Evolutionary conservation across 106 monocot species (phyloP), one percentile per base, ranked within the genome.

Genomic region (Amphibolis antarctica): DNA sequence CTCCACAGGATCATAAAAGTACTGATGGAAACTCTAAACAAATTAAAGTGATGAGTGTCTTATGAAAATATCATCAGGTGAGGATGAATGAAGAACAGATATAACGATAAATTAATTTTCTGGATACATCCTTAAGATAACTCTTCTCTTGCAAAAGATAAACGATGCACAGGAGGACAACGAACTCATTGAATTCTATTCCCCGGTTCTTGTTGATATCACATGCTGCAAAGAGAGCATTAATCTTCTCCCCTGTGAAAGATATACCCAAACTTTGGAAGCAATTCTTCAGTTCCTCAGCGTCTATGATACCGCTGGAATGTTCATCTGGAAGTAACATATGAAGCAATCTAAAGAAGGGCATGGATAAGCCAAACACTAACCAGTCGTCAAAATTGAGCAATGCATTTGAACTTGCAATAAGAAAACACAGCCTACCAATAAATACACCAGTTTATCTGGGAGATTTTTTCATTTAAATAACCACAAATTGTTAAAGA

Each of bases 111-210:
- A 59, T 9, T 60, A 17, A 31, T 14, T 60, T 42, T 0, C 14
- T 51, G 82, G 88, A 88, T 92, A 92, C 92, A 76, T 72, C 82
- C 64, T 82, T 42, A 45, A 9, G 57, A 46, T 46, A 65, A 15
- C 68, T 54, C 7, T 81, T 79, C 22, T 76, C 80, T 61, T 85
- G 74, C 30, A 92, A 76, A 62, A 92, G 88, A 82, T 88, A 82
- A 25, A 88, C 87, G 22, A 92, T 79, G 75, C 92, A 92, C 58
- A 92, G 79, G 65, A 92, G 84, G 50, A 92, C 92, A 60, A 92
- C 80, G 31, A 88, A 92, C 73, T 88, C 92, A 54, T 92, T 92
- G 61, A 92, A 92, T 66, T 85, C 88, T 57, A 92, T 82, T n/a
- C 88, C 88, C 82, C 80, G 80, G 13, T 65, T 64, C 56, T 82